phyloP scores from a whole-genome alignment of 2,329 filamentous ascomycete genomes.

The Dendryphion nanum region DNA sequence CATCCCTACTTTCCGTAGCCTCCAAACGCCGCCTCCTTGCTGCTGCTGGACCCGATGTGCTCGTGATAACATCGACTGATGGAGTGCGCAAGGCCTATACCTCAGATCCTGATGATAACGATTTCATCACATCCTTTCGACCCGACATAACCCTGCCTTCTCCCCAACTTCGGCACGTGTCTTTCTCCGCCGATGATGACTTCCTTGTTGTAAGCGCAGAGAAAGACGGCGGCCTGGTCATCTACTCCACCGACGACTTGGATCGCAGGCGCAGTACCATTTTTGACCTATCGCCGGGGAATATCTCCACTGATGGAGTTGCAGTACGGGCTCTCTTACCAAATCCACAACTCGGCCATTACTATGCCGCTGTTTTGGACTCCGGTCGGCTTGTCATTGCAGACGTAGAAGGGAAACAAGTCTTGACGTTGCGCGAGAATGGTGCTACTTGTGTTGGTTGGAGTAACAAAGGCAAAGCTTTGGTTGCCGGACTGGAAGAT shows the following conservation, averaged over 20 bases:
- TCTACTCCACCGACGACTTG: slow-evolving; percentile 74
- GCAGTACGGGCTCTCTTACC: slow-evolving; percentile 72
- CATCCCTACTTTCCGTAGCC: slow-evolving; percentile 82
- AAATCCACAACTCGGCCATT: slow-evolving; percentile 70
- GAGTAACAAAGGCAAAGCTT: slow-evolving; percentile 90
- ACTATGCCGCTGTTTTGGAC: slow-evolving; percentile 77
- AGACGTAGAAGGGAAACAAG: slow-evolving; percentile 64
- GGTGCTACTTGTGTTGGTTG: slow-evolving; percentile 83
- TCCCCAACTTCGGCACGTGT: slow-evolving; percentile 79
- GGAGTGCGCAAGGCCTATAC: slow-evolving; percentile 73
- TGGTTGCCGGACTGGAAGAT: slow-evolving; percentile 80
- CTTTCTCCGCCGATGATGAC: slow-evolving; percentile 86
- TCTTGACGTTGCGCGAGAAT: slow-evolving; percentile 59
- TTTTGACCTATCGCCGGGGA: slow-evolving; percentile 48
- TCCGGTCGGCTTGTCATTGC: slow-evolving; percentile 82
- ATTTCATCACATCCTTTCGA: slow-evolving; percentile 68
- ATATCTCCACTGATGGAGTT: slow-evolving; percentile 73
- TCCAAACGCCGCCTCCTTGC: slow-evolving; percentile 78
- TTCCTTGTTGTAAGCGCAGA: slow-evolving; percentile 82
- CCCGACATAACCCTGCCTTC: slow-evolving; percentile 73
- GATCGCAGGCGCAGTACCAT: slow-evolving; percentile 58
- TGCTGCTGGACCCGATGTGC: slow-evolving; percentile 77
- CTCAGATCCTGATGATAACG: slow-evolving; percentile 52
- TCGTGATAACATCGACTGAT: slow-evolving; percentile 75
- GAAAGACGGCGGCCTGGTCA: slow-evolving; percentile 73